These are phyloP conservation scores for Rubus idaeus DNA, from an alignment of 306 rosid genomes.

Conservation along the genomic window DNA sequence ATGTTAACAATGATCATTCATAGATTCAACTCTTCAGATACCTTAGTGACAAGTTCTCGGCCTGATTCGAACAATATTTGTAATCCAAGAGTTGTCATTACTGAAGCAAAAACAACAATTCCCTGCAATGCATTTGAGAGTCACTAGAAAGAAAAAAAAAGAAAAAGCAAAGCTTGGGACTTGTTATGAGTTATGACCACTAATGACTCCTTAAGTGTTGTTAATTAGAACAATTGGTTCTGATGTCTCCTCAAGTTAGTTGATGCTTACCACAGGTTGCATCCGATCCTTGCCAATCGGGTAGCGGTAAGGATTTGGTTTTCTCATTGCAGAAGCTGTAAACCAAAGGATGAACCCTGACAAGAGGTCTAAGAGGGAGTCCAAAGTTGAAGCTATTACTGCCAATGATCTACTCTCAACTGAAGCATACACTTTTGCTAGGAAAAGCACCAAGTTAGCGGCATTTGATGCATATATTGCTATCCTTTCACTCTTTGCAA, in stretches of 20 bases:
- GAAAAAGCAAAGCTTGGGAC: background rate
- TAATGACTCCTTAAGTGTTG: background rate
- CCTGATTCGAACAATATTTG: conserved; percentile 83
- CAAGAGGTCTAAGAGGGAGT: conserved; percentile 86
- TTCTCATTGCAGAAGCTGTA: conserved; percentile 77
- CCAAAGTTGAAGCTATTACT: conserved; percentile 93
- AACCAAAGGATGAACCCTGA: conserved; percentile 94
- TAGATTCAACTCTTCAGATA: conserved; percentile 13
- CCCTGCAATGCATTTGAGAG: conserved; percentile 51
- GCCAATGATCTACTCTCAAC: conserved; percentile 78
- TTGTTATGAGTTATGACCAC: background rate
- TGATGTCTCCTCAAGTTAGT: background rate
- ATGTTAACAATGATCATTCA: background rate
- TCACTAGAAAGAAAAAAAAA: background rate
- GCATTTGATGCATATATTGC: conserved; percentile 77
- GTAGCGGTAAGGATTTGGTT: conserved; percentile 63
- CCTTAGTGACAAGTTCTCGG: conserved; percentile 66
- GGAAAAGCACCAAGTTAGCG: conserved; percentile 70
- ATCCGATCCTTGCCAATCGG: conserved; percentile 88
- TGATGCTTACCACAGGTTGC: conserved; percentile 80
- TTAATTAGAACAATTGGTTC: background rate
- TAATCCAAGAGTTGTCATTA: conserved; percentile 92
- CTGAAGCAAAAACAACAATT: conserved; percentile 82
- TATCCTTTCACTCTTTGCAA: conserved; percentile 51
- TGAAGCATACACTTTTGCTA: conserved; percentile 80